phyloP scores from a whole-genome alignment of 2,329 filamentous ascomycete genomes.

The Colletotrichum gigasporum region DNA sequence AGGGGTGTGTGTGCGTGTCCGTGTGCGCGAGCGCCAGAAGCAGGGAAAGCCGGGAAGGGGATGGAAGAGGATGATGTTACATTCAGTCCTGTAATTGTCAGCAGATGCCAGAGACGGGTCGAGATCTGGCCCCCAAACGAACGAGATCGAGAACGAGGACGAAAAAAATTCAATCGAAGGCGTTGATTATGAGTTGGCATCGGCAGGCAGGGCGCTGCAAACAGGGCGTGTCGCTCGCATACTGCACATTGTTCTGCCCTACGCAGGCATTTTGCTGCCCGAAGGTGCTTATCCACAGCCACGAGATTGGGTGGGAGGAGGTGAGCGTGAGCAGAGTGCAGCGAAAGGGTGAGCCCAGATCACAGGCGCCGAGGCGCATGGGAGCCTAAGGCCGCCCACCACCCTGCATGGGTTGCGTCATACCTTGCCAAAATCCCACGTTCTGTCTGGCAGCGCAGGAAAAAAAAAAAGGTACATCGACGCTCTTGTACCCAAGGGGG shows the following conservation, averaged over 20 bases:
- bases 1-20: too few species aligned
- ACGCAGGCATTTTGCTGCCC: neutral
- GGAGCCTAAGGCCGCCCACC: conserved; percentile 4
- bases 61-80: neutral
- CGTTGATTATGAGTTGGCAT: neutral
- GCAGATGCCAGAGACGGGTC: too few species aligned
- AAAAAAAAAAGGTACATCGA: neutral
- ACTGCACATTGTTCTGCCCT: neutral
- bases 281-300: conserved; percentile 4
- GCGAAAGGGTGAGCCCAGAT: neutral
- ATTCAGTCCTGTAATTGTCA: conserved; percentile 5
- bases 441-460: neutral
- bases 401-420: neutral
- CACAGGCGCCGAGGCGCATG: neutral
- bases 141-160: neutral
- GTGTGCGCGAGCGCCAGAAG: too few species aligned
- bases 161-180: neutral
- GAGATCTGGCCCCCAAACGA: neutral
- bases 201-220: neutral
- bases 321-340: neutral
- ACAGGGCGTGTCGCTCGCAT: neutral
- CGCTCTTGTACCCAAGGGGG: neutral
- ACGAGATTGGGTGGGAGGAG: neutral
- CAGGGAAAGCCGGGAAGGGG: neutral
- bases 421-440: neutral